Base-by-base conservation (phyloP, 768 basidiomycete species). In the Hypsizygus marmoreus region DNA sequence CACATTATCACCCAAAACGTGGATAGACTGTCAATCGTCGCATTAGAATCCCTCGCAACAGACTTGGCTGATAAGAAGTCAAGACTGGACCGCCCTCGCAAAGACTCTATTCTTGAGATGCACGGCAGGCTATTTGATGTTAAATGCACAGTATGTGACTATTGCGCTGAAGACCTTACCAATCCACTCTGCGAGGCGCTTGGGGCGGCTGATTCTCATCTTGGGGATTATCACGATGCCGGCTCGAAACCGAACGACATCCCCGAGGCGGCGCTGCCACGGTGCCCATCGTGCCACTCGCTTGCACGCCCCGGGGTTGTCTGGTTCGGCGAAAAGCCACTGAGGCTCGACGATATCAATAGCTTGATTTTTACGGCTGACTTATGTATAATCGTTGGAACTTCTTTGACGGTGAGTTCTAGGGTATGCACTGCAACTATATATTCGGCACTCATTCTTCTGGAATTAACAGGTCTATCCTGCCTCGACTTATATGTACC, bases 1-100 rank as follows among this genome's bases (percentile, higher is more conserved):
- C 60, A 26, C 62, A 63, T 56, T 25, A 61, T 75, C 41, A 75
- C 74, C 3, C 73, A 75, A 43, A 75, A 76, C 42, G 54, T 74
- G 33, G 74, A 77, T 43, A 62, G 69, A 1, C 66, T 77, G 31
- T 64, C 61, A 31, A 33, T 42, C 0, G 55, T 59, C 6, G 71
- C 71, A 1, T 49, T 73, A 8, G 55, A 60, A 49, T 31, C 10
- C 11, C 29, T 12, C 41, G 46, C 22, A 16, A 22, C 14, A 36
- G 23, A 17, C 34, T 36, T 22, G 34, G 9, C 34, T 13, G 9
- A 4, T 22, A 36, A 17, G 23, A 36, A n/a, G n/a, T n/a, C n/a
- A 12, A 6, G 16, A 13, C 9, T 22, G 34, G 9, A 7, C 16
- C 7, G 40, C 29, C 13, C 39, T 31, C 14, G 47, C 31, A 24